Evolutionary conservation across 768 basidiomycete species (phyloP).

Genomic region (Rhodotorula graminis): DNA sequence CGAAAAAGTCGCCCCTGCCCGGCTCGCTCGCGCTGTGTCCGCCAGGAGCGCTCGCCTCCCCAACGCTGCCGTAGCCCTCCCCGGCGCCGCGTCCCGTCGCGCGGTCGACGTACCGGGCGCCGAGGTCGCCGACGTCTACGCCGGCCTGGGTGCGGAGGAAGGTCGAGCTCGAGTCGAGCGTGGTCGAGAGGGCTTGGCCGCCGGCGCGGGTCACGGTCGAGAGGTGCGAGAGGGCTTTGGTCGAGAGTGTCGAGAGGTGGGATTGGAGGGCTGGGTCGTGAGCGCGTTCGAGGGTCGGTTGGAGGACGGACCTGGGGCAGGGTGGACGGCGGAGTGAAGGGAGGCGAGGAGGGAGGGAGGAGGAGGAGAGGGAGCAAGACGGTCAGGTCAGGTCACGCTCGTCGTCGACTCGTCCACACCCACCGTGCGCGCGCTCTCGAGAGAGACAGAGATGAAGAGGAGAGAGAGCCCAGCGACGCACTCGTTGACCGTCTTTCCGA

Average conservation of each 20-base stretch:
- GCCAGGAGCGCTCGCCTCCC: constrained; percentile 12
- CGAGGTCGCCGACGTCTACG: constrained; percentile 60
- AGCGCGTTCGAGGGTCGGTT: constrained; percentile 78
- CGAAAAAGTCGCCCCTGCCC: constrained; percentile 27
- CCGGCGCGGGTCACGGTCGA: constrained; percentile 56
- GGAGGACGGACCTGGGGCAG: constrained; percentile 64
- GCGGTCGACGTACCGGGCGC: constrained; percentile 32
- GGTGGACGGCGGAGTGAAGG: too few relatives aligned
- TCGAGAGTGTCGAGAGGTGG: constrained; percentile 66
- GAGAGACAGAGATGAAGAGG: not conserved
- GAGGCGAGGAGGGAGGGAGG: not conserved
- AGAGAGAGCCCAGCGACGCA: constrained; percentile 6
- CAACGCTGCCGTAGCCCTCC: constrained; percentile 31
- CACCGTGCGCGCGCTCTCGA: too few relatives aligned
- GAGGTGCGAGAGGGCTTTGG: constrained; percentile 57
- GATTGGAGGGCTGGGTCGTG: constrained; percentile 74
- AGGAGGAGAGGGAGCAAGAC: too few relatives aligned
- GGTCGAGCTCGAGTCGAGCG: constrained; percentile 57
- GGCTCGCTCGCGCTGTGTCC: constrained; percentile 1
- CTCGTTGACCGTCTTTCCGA: constrained; percentile 71
- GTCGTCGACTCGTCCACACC: too few relatives aligned
- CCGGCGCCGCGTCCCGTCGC: constrained; percentile 27
- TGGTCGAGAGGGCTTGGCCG: constrained; percentile 50
- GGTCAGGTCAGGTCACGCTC: not conserved
- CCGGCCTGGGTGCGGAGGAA: constrained; percentile 71